Percentiles rank a stretch among this genome's conserved stretches.
Evolutionary conservation across 164 flowering plant species (phyloP).

Genomic region (Kingdonia uniflora): DNA sequence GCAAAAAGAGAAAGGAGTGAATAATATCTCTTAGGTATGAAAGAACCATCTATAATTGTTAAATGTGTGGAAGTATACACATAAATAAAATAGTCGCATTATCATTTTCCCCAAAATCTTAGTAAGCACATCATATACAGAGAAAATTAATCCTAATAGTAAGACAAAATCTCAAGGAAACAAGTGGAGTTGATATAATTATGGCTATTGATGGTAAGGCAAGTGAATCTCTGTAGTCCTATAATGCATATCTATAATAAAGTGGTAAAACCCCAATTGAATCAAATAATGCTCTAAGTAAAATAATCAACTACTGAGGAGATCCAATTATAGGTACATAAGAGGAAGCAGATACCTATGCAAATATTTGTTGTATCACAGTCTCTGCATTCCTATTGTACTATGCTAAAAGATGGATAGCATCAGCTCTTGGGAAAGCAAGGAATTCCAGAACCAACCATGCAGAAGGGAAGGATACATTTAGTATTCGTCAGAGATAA

Average conservation of each 20-base stretch:
- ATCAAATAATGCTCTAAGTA: slow-evolving; percentile 11
- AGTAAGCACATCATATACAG: too few relatives aligned
- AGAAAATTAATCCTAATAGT: too few relatives aligned
- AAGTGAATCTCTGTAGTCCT: too few relatives aligned
- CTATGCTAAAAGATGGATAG: slow-evolving; percentile 87
- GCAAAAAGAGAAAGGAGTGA: too few relatives aligned
- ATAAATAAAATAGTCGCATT: too few relatives aligned
- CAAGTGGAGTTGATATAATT: too few relatives aligned
- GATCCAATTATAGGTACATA: not conserved
- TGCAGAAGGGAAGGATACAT: not conserved
- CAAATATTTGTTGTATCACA: slow-evolving; percentile 89
- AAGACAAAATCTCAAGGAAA: too few relatives aligned
- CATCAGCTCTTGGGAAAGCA: slow-evolving; percentile 96
- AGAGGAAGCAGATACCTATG: slow-evolving; percentile 20
- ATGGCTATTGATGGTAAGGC: too few relatives aligned
- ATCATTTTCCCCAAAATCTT: too few relatives aligned
- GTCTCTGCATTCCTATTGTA: slow-evolving; percentile 93
- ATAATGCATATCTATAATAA: not conserved
- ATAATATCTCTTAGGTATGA: too few relatives aligned
- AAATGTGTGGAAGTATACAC: too few relatives aligned
- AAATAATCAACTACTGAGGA: not conserved
- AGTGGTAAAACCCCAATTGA: slow-evolving; percentile 14
- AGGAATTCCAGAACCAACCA: slow-evolving; percentile 77
- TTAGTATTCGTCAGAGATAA: not conserved
- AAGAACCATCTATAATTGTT: too few relatives aligned